Evolutionary conservation across 2,329 filamentous ascomycete species (phyloP), one percentile per base, ranked within the genome.

Genomic region (Blastomyces emzantsi): DNA sequence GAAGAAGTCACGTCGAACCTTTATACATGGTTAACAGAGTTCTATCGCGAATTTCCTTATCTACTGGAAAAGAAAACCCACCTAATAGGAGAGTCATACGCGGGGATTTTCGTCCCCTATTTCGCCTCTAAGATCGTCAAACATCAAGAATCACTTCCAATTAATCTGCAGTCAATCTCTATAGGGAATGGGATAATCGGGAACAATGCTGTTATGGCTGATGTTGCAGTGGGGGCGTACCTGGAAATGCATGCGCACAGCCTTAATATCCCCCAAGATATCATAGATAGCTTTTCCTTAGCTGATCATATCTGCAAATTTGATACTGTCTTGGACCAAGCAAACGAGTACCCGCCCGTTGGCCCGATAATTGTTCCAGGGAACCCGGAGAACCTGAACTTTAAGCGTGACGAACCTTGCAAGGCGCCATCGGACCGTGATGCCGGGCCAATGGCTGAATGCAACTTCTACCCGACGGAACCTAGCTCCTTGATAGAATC

Each of bases 81-180:
- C 63, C 39, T 76, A n/a, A 72, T 75, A 59, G 75, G 74, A n/a
- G 73, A 76, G 64, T 75, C 73, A 11, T 76, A 74, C 63, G 74
- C 72, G 7, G 75, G 75, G 0, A 71, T 76, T 55, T 76, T 74
- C 62, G 70, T 77, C 30, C 74, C 75, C 0, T 75, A 76, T 36
- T 72, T 77, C 52, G 71, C 74, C 25, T 66, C 68, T 6, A 69
- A 69, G 13, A 69, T 77, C 25, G 60, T 76, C 19, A 63, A 71
- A 7, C 70, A 72, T 63, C 66, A 70, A 25, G 56, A 68, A 30
- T 64, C 67, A 1, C 64, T 73, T n/a, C 64, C 69, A 1, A 66
- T 77, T 13, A 69, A 75, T 30, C 63, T 78, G 19, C 67, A 64
- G 39, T 76, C 74, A 7, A 72, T 77, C 45, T 71, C 72, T 3